Evolutionary conservation across 2,329 filamentous ascomycete genomes (phyloP).

Genomic region (Sporothrix schenckii): DNA sequence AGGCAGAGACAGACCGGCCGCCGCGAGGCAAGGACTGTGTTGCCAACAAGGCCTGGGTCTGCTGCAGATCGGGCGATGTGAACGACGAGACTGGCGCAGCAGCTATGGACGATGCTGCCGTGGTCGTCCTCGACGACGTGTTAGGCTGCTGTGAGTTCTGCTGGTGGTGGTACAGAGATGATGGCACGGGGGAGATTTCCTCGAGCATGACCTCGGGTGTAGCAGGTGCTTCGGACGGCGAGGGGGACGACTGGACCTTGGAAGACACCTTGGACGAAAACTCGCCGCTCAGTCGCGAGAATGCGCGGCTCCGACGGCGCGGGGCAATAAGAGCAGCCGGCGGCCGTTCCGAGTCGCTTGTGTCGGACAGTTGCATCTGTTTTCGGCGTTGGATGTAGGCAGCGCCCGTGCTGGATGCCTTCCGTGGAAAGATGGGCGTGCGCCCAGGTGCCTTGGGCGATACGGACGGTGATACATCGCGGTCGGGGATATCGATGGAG

Average conservation of each 20-base stretch:
- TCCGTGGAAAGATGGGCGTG: conserved; percentile 42
- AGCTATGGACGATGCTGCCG: neutral
- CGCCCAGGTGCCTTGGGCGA: neutral
- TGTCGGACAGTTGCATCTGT: conserved; percentile 37
- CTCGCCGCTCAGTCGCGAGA: conserved; percentile 28
- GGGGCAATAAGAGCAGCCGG: conserved; percentile 11
- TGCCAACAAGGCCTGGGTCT: neutral
- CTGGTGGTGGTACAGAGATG: conserved; percentile 11
- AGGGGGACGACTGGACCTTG: conserved; percentile 26
- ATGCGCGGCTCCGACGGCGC: conserved; percentile 22
- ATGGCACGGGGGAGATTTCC: neutral
- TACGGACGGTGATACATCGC: conserved; percentile 30
- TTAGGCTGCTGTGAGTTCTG: neutral
- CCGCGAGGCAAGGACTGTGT: conserved; percentile 18
- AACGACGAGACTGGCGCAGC: neutral
- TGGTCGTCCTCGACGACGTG: neutral
- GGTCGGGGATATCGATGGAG: conserved; percentile 27
- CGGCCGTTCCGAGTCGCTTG: conserved; percentile 36
- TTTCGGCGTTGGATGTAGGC: conserved; percentile 51
- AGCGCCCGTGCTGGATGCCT: conserved; percentile 52
- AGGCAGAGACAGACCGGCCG: conserved; percentile 30
- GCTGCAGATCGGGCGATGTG: neutral
- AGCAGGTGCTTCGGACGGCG: conserved; percentile 11
- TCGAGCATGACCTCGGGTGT: neutral
- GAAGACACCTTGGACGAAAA: conserved; percentile 27